Base-by-base conservation (phyloP, 163 green algal species). In the Dunaliella salina region DNA sequence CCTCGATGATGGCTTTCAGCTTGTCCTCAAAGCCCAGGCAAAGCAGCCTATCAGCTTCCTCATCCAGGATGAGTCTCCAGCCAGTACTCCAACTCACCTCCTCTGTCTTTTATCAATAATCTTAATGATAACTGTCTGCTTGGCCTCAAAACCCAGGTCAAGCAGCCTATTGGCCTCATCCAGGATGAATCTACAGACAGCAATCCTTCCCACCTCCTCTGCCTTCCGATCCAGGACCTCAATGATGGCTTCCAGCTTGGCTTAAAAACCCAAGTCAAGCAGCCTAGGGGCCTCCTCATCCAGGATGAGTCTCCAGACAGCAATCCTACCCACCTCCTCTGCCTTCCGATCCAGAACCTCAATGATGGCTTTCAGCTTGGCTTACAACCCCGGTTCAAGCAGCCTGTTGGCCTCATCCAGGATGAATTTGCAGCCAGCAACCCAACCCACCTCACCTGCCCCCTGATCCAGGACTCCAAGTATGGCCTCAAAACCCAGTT, bases 221-320 rank as follows among this genome's bases (percentile, higher is more conserved):
- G 34, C 87, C 80, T 24, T 67, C 4, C n/a, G 32, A 25, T 88
- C 82, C 17, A 69, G 35, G 20, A 83, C n/a, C 0, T 69, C 33
- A 24, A 86, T n/a, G 63, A 86, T 87, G 33, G 78, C 82, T 13
- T 80, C 33, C 80, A 89, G 75, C 71, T 83, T 83, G 22, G 63
- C 86, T 87, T 98, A 91, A 78, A 99, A 99, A 22, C 97, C 97
- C 83, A 99, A 86, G 88, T 99, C 96, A 84, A 99, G 91, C 83
- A 99, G 91, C 1, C 96, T 91, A 88, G 96, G 95, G 1, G 92
- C 94, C 86, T 99, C 96, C 86, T 99, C 96, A 87, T 99, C 97
- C 57, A 99, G 88, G 24, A 99, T 94, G 33, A 99, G n/a, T n/a
- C n/a, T n/a, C n/a, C n/a, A n/a, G n/a, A n/a, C n/a, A n/a, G n/a